These are phyloP conservation scores for Capsicum chinense DNA, from an alignment of 257 asterid species.

Conservation along the genomic window DNA sequence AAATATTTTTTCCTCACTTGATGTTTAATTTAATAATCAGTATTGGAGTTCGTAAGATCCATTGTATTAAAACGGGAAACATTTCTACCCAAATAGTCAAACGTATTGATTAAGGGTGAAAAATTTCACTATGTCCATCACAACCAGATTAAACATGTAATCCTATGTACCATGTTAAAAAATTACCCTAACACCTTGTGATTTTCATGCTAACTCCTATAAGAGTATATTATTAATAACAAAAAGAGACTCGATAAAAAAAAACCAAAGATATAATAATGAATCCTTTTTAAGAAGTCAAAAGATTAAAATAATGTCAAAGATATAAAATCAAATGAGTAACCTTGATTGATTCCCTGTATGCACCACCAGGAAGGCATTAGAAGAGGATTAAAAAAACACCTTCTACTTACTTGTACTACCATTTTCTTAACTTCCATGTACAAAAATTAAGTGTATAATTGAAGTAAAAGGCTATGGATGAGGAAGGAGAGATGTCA, in stretches of 20 bases:
- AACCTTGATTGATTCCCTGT: neutral
- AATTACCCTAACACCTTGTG: neutral
- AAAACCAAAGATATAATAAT: neutral
- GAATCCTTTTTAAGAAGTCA: neutral
- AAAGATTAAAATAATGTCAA: neutral
- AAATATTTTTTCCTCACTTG: neutral
- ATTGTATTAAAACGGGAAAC: neutral
- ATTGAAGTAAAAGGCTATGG: slow-evolving; percentile 13
- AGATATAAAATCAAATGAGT: neutral
- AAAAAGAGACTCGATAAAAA: neutral
- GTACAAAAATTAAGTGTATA: neutral
- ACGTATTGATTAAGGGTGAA: accelerated
- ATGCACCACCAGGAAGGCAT: neutral
- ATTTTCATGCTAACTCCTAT: neutral
- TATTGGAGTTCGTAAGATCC: neutral
- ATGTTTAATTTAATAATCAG: neutral
- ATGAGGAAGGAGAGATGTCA: slow-evolving; percentile 25
- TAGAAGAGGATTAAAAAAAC: too few relatives aligned
- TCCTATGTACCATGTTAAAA: too few relatives aligned
- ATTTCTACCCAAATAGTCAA: neutral
- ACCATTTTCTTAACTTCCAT: neutral
- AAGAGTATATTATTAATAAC: neutral
- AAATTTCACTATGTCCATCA: accelerated
- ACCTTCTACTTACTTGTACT: neutral
- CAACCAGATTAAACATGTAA: neutral